Conservation (phyloP, 139 green algal species). For the Chloropicon primus region DNA sequence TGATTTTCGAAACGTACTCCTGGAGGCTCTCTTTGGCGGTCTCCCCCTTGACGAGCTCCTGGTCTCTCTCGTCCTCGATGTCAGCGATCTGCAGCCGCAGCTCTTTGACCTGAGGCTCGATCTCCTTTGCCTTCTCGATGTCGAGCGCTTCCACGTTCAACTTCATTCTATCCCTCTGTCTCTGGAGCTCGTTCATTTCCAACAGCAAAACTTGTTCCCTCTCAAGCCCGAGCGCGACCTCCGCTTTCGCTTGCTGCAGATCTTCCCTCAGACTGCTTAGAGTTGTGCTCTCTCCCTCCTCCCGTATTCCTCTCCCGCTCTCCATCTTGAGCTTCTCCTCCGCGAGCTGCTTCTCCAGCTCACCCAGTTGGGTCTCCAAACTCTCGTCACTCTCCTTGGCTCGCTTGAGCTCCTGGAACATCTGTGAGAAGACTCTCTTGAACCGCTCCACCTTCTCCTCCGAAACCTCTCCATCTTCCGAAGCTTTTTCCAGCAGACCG, state of each 20-base stretch:
- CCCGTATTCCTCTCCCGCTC: neutral
- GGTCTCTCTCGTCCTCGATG: constrained; percentile 3
- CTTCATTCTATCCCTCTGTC: constrained; percentile 34
- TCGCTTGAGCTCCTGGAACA: neutral
- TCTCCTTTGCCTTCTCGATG: constrained; percentile 21
- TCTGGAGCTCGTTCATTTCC: constrained; percentile 36
- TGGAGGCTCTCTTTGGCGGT: neutral
- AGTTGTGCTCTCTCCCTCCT: neutral
- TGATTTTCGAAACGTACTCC: neutral
- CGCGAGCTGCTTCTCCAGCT: neutral
- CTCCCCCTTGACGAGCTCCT: constrained; percentile 8
- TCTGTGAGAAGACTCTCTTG: neutral
- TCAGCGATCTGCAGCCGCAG: constrained; percentile 8
- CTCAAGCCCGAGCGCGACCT: constrained; percentile 47
- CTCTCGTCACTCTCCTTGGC: neutral
- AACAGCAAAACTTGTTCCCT: constrained; percentile 44
- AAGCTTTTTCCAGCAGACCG: neutral
- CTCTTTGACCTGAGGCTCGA: constrained; percentile 16
- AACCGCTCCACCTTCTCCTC: neutral
- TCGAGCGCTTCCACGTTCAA: constrained; percentile 26
- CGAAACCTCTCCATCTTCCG: neutral
- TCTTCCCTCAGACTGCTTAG: constrained; percentile 38
- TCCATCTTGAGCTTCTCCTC: neutral
- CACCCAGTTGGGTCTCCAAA: neutral
- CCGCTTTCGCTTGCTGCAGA: constrained; percentile 42